These are phyloP conservation scores for Rhizopogon vinicolor DNA, from an alignment of 768 basidiomycete genomes.

Conservation along the genomic window DNA sequence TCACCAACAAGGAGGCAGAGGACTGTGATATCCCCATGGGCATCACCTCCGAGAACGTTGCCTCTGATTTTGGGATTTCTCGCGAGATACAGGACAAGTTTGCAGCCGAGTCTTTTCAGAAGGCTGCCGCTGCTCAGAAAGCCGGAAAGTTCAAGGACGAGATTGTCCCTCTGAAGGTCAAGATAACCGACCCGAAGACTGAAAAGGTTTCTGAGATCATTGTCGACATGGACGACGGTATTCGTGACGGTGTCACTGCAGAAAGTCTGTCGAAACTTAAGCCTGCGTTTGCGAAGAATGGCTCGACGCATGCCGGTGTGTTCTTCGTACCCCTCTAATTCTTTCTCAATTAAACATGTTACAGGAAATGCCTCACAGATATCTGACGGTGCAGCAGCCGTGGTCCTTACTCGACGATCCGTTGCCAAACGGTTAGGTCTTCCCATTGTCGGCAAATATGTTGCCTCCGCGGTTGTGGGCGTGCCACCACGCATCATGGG, in stretches of 20 bases:
- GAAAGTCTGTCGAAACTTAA: slow-evolving; percentile 79
- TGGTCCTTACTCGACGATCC: slow-evolving; percentile 76
- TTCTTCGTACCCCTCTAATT: neutral
- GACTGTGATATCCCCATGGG: slow-evolving; percentile 91
- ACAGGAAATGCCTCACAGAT: slow-evolving; percentile 82
- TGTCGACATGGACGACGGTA: slow-evolving; percentile 81
- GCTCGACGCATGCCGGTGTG: slow-evolving; percentile 68
- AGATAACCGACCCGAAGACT: slow-evolving; percentile 68
- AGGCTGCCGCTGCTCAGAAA: slow-evolving; percentile 76
- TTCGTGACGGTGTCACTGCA: slow-evolving; percentile 78
- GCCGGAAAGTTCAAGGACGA: slow-evolving; percentile 79
- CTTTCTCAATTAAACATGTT: neutral
- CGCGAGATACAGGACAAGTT: slow-evolving; percentile 81
- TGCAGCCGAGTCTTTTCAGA: slow-evolving; percentile 79
- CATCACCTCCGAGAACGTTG: slow-evolving; percentile 93
- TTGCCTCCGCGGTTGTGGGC: slow-evolving; percentile 64
- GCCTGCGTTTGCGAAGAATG: slow-evolving; percentile 77
- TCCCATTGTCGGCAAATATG: slow-evolving; percentile 85
- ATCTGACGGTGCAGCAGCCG: slow-evolving; percentile 90
- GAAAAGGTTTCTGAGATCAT: slow-evolving; percentile 61
- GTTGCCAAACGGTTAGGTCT: slow-evolving; percentile 78
- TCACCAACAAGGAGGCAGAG: slow-evolving; percentile 61
- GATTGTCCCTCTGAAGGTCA: slow-evolving; percentile 76
- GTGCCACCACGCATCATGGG: slow-evolving; percentile 90
- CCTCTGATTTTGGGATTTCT: slow-evolving; percentile 67